These are phyloP conservation scores for Babesia microti DNA, from an alignment of 169 alveolate species.

Conservation along the genomic window DNA sequence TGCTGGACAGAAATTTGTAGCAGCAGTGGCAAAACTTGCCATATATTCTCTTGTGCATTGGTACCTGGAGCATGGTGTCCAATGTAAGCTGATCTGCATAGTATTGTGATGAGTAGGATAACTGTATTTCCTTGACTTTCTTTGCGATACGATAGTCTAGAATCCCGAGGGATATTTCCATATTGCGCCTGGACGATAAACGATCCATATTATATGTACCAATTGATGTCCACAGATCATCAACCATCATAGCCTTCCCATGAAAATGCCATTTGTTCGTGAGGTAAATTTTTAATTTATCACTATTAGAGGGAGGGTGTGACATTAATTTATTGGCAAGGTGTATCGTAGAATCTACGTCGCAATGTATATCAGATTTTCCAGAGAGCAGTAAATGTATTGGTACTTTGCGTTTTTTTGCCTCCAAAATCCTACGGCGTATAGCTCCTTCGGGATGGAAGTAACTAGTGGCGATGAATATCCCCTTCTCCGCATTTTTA, in stretches of 20 bases:
- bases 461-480: slow-evolving; percentile 65
- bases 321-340: slow-evolving; percentile 52
- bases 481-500: slow-evolving; percentile 42
- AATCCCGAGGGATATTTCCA: slow-evolving; percentile 51
- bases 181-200: slow-evolving; percentile 51
- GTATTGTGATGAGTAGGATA: too few species aligned
- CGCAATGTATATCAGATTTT: slow-evolving; percentile 66
- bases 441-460: slow-evolving; percentile 69
- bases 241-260: slow-evolving; percentile 51
- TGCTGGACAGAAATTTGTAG: slow-evolving; percentile 3
- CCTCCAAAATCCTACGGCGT: slow-evolving; percentile 52
- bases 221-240: slow-evolving; percentile 55
- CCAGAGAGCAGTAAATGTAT: slow-evolving; percentile 65
- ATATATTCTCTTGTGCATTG: too few species aligned
- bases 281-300: slow-evolving; percentile 45
- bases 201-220: slow-evolving; percentile 64
- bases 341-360: slow-evolving; percentile 59
- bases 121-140: slow-evolving; percentile 24
- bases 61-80: too few species aligned
- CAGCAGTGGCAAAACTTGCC: too few species aligned
- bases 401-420: slow-evolving; percentile 42
- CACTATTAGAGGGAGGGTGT: too few species aligned
- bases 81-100: too few species aligned
- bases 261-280: slow-evolving; percentile 54
- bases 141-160: slow-evolving; percentile 36